phyloP scores from a whole-genome alignment of 208 protist species.

The Trypanosoma theileri region DNA sequence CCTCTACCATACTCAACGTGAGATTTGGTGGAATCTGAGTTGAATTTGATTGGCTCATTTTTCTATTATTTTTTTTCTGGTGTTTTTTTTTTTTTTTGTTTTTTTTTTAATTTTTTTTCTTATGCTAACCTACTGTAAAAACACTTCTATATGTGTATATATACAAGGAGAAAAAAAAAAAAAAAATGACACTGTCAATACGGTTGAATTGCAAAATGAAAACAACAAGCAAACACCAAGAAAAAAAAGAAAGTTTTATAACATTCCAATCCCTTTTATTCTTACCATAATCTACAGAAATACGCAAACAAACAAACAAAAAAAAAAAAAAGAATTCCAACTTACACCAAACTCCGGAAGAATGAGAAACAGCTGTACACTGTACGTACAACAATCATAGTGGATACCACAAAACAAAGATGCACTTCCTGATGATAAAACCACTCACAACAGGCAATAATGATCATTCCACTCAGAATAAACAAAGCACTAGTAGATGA shows the following conservation, averaged over 20 bases:
- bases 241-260: background rate
- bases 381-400: background rate
- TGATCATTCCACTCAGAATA: background rate
- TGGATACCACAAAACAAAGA: background rate
- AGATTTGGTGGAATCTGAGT: conserved; percentile 24
- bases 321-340: background rate
- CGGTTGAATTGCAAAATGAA: background rate
- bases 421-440: background rate
- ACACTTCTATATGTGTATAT: background rate
- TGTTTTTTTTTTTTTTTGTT: background rate
- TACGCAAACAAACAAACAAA: background rate
- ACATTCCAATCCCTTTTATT: too few species aligned
- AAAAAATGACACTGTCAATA: background rate
- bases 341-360: background rate
- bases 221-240: background rate
- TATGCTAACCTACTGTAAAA: too few species aligned
- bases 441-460: conserved; percentile 5
- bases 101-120: background rate
- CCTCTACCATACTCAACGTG: conserved; percentile 72
- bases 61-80: background rate
- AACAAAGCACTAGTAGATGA: background rate
- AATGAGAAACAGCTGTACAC: background rate
- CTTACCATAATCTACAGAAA: too few species aligned
- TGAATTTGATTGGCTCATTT: conserved; percentile 3
- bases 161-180: conserved; percentile 1